A percentile compares a stretch with the other conserved stretches of the same genome.
Conservation (phyloP, 306 rosid genomes). For the Inga laurina region DNA sequence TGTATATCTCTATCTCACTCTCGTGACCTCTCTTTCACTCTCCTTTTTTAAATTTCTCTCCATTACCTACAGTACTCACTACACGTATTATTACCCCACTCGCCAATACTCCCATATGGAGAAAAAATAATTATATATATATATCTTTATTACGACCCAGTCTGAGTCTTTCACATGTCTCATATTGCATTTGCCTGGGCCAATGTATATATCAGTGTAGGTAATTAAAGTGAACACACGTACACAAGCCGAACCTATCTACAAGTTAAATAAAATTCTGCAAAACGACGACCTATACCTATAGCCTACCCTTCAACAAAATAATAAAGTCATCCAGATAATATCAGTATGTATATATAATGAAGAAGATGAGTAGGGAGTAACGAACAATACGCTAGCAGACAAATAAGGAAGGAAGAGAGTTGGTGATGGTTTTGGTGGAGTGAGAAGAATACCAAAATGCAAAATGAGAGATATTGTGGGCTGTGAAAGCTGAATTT, state of each 20-base stretch:
- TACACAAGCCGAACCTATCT: slow-evolving; percentile 23
- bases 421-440: slow-evolving; percentile 35
- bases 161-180: not conserved
- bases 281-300: slow-evolving; percentile 29
- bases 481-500: slow-evolving; percentile 54
- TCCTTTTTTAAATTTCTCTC: not conserved
- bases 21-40: slow-evolving; percentile 7
- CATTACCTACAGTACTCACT: not conserved
- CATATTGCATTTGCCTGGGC: not conserved
- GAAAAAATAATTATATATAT: not conserved
- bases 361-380: not conserved
- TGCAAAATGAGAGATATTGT: slow-evolving; percentile 44
- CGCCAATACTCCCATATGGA: not conserved
- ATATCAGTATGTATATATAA: not conserved
- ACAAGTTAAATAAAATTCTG: not conserved
- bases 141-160: not conserved
- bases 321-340: not conserved
- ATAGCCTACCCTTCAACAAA: not conserved
- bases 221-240: not conserved
- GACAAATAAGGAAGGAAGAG: slow-evolving; percentile 40
- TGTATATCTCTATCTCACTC: not conserved
- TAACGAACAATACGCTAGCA: slow-evolving; percentile 40
- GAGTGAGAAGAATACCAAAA: not conserved
- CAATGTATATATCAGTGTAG: not conserved
- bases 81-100: not conserved